Conservation (phyloP, 2,329 filamentous ascomycete genomes). For the Penicillium sp. region DNA sequence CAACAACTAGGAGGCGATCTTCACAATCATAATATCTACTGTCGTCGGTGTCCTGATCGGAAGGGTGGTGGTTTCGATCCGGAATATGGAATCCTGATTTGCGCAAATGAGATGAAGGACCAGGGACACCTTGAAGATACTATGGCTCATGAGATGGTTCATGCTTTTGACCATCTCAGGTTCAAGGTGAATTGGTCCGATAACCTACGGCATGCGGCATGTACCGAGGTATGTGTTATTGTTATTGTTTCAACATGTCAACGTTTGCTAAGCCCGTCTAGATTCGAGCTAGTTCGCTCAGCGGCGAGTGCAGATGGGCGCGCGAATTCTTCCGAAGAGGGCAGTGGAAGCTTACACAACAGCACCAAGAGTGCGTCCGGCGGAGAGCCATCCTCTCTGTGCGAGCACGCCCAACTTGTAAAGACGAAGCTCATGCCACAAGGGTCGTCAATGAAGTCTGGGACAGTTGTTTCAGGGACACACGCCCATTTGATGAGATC, state of each 20-base stretch:
- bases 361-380: slow-evolving; percentile 90
- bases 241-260: not conserved
- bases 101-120: slow-evolving; percentile 84
- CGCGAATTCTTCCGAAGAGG: slow-evolving; percentile 80
- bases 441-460: slow-evolving; percentile 96
- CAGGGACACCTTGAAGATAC: slow-evolving; percentile 86
- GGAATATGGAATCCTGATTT: slow-evolving; percentile 82
- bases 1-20: slow-evolving; percentile 73
- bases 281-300: slow-evolving; percentile 90
- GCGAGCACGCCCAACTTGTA: slow-evolving; percentile 72
- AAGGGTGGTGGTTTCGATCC: slow-evolving; percentile 83
- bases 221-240: slow-evolving; percentile 68
- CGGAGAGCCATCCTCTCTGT: slow-evolving; percentile 77
- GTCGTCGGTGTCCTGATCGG: slow-evolving; percentile 70
- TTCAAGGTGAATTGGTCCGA: slow-evolving; percentile 86
- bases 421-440: slow-evolving; percentile 79
- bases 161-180: slow-evolving; percentile 88
- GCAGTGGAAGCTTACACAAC: slow-evolving; percentile 85
- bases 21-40: slow-evolving; percentile 72
- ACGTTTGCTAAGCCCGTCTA: slow-evolving; percentile 36
- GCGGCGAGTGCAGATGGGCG: slow-evolving; percentile 88
- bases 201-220: slow-evolving; percentile 83
- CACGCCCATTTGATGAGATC: slow-evolving; percentile 93
- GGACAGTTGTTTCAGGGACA: slow-evolving; percentile 95
- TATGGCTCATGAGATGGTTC: slow-evolving; percentile 94